Conservation (phyloP, 2,329 filamentous ascomycete species). For the Helicocarpus griseus region DNA sequence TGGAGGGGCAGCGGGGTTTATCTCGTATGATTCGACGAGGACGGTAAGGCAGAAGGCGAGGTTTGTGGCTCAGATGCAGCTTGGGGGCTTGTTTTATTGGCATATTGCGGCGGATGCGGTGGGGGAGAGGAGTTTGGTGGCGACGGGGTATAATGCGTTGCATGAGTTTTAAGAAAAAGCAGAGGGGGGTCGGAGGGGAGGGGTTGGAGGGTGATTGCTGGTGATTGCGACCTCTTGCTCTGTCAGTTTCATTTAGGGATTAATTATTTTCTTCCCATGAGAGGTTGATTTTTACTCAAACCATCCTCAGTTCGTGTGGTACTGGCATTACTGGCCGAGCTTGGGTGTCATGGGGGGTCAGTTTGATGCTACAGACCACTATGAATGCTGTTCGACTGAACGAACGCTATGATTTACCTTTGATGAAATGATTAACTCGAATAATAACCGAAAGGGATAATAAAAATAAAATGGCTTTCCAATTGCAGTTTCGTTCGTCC, state of each 20-base stretch:
- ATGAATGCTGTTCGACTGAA: no score
- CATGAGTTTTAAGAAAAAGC: conserved; percentile 28
- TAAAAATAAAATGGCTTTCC: no score
- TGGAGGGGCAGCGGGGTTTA: conserved; percentile 59
- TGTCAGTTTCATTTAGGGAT: not conserved
- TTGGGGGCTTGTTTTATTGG: conserved; percentile 77
- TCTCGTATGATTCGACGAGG: conserved; percentile 69
- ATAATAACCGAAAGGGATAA: no score
- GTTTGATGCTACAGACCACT: no score
- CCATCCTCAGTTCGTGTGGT: no score
- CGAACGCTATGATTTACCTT: no score
- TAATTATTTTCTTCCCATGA: no score
- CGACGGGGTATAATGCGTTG: conserved; percentile 49
- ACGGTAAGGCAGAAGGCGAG: conserved; percentile 66
- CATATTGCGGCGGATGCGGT: conserved; percentile 60
- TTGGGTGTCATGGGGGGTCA: no score
- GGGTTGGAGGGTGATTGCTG: not conserved
- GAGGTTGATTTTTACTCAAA: no score
- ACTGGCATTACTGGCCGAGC: no score
- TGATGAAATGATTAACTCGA: no score
- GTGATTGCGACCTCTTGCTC: not conserved
- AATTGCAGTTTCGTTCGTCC: no score
- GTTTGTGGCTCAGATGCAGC: conserved; percentile 59
- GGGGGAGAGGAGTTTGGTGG: conserved; percentile 48
- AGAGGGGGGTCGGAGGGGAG: not conserved